Conservation (phyloP, 495 filamentous ascomycete genomes). For the Aspergillus biplanus region DNA sequence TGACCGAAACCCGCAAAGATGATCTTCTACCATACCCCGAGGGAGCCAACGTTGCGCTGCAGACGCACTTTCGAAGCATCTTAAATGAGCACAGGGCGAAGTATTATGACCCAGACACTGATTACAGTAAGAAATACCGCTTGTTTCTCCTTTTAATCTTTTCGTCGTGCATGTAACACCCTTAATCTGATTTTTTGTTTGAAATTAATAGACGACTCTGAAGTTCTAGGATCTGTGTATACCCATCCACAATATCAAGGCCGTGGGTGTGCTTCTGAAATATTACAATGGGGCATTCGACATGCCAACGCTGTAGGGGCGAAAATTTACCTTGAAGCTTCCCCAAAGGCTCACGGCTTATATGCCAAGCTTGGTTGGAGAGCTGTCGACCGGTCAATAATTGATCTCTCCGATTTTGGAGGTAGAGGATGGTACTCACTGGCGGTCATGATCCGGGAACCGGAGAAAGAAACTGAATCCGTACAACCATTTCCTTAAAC, state of each 20-base stretch:
- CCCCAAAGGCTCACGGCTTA: slow-evolving; percentile 1
- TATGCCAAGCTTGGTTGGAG: slow-evolving; percentile 3
- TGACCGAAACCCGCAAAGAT: neutral
- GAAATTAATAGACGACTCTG: neutral
- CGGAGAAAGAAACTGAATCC: neutral
- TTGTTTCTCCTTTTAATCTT: neutral
- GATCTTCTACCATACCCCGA: slow-evolving; percentile 1
- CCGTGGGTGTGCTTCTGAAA: neutral
- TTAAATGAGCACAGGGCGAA: neutral
- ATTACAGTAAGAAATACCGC: neutral
- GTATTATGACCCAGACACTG: slow-evolving; percentile 2
- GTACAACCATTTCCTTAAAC: too few relatives aligned
- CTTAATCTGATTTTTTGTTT: neutral
- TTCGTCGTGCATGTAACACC: neutral
- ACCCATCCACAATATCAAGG: slow-evolving; percentile 2
- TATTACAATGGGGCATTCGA: slow-evolving; percentile 4
- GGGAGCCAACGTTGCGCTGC: slow-evolving; percentile 1
- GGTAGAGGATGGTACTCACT: neutral
- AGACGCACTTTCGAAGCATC: neutral
- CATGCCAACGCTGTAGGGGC: neutral
- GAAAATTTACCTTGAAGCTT: slow-evolving; percentile 2
- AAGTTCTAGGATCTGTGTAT: slow-evolving; percentile 4
- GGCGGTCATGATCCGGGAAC: neutral
- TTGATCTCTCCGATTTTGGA: slow-evolving; percentile 6
- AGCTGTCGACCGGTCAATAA: slow-evolving; percentile 1